A percentile compares a stretch with the other conserved stretches of the same genome.
These are phyloP conservation scores for Forsythia viridissima DNA, from an alignment of 257 asterid species.

Conservation along the genomic window DNA sequence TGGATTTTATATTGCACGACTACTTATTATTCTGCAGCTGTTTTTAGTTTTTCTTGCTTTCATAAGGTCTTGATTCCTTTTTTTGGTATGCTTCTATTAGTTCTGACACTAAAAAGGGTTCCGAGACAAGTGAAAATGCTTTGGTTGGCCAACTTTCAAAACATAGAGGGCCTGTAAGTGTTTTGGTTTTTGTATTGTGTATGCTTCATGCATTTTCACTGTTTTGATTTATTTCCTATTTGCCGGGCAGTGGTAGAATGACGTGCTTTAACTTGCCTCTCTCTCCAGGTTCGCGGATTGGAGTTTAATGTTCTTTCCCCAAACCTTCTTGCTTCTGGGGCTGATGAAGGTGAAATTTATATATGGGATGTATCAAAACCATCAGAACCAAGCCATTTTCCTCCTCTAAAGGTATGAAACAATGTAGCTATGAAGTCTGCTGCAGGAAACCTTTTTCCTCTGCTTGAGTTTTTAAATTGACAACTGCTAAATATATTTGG, in stretches of 20 bases:
- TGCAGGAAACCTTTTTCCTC: neutral
- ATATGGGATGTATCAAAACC: constrained; percentile 92
- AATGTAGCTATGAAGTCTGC: neutral
- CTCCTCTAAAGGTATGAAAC: constrained; percentile 77
- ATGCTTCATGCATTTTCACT: constrained; percentile 9
- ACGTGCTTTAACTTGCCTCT: neutral
- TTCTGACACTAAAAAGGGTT: constrained; percentile 44
- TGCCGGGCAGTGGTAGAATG: constrained; percentile 12
- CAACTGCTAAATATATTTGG: neutral
- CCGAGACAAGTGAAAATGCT: constrained; percentile 64
- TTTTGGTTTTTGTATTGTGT: constrained; percentile 19
- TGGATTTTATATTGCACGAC: neutral
- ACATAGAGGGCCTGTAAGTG: constrained; percentile 91
- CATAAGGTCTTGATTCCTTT: constrained; percentile 16
- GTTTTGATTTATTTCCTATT: neutral
- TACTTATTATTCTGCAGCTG: constrained; percentile 10
- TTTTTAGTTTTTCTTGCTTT: constrained; percentile 16
- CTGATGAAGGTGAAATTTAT: constrained; percentile 97
- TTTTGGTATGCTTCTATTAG: constrained; percentile 31
- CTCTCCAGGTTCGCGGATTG: constrained; percentile 80
- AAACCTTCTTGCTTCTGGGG: constrained; percentile 91
- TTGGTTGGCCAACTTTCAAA: constrained; percentile 65
- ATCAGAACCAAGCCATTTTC: constrained; percentile 72
- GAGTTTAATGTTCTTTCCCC: constrained; percentile 78
- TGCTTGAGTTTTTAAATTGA: neutral